Evolutionary conservation across 345 rosid species (phyloP), one percentile per base, ranked within the genome.

Genomic region (Brassica juncea): DNA sequence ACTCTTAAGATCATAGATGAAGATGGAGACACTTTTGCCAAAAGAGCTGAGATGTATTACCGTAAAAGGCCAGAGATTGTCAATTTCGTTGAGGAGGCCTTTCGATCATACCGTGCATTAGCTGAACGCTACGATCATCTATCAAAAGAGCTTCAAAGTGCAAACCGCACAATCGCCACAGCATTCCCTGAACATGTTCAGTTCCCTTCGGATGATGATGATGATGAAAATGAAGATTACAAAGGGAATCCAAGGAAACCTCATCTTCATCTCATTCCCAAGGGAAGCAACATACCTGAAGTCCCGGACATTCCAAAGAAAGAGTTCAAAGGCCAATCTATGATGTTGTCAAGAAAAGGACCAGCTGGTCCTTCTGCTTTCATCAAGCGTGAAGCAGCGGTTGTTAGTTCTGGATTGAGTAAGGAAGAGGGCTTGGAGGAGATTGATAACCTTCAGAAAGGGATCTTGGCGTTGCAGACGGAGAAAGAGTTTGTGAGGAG

Each of bases 31-130:
- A 82, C 96, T 1, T 92, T 92, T 61, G 91, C 91, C 8, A 70
- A 87, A 59, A 86, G 97, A 76, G 92, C 87, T 12, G 97, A 92
- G 67, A 89, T 90, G 93, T 92, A 87, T 83, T 92, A 88, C 80
- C 81, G 65, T 79, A 87, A 85, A 85, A 87, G 97, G 78, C 97
- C 92, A 19, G 95, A 92, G 82, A 88, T 90, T 19, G 84, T 92
- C 63, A 80, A 52, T 72, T 83, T 83, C 42, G 94, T 90, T 16
- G 95, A 90, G 68, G 94, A 89, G 8, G 79, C 92, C 0, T 92
- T 85, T 75, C 69, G 94, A 4, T 77, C 94, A 8, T 89, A 90
- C 71, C 85, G 94, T 14, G 92, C 92, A 2, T 85, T 92, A 57
- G 97, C 97, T 2, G 96, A 92, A 80, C 85, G 92, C 8, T 88